These are phyloP conservation scores for Thielaviopsis ethacetica DNA, from an alignment of 2,329 filamentous ascomycete genomes.

Conservation along the genomic window DNA sequence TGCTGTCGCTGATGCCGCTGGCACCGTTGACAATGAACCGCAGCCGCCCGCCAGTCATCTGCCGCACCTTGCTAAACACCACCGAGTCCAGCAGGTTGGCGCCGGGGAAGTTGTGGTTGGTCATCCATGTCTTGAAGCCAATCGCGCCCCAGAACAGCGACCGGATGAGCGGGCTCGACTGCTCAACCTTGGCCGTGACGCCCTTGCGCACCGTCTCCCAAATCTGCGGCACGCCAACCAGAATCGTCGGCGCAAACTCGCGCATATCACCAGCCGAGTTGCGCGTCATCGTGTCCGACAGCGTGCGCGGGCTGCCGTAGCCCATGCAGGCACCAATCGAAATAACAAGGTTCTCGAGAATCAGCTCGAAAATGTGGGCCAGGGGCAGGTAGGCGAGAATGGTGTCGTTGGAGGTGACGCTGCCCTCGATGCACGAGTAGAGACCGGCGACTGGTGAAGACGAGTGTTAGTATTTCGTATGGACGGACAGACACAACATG, in stretches of 20 bases:
- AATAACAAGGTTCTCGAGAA: conserved; percentile 80
- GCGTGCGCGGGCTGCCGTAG: conserved; percentile 78
- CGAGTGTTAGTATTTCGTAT: conserved; percentile 13
- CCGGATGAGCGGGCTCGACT: conserved; percentile 50
- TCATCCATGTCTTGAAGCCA: conserved; percentile 41
- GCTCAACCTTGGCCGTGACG: conserved; percentile 62
- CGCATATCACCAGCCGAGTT: conserved; percentile 91
- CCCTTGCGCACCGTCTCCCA: conserved; percentile 98
- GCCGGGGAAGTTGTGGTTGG: conserved; percentile 44
- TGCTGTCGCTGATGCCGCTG: conserved; percentile 75
- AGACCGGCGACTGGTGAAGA: conserved; percentile 52
- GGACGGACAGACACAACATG: no score
- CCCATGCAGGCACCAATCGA: conserved; percentile 86
- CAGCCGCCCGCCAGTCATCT: conserved; percentile 74
- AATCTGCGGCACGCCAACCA: conserved; percentile 88
- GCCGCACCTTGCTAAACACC: conserved; percentile 83
- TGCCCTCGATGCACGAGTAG: conserved; percentile 57
- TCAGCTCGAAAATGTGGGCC: conserved; percentile 91
- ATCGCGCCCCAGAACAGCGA: conserved; percentile 62
- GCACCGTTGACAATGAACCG: conserved; percentile 90
- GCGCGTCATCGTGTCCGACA: conserved; percentile 70
- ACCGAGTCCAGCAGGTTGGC: conserved; percentile 58
- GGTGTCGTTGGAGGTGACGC: conserved; percentile 60
- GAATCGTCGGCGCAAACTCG: conserved; percentile 73
- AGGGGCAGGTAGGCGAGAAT: conserved; percentile 85